Conservation (phyloP, 495 filamentous ascomycete genomes). For the Penicillium simplicissimum region DNA sequence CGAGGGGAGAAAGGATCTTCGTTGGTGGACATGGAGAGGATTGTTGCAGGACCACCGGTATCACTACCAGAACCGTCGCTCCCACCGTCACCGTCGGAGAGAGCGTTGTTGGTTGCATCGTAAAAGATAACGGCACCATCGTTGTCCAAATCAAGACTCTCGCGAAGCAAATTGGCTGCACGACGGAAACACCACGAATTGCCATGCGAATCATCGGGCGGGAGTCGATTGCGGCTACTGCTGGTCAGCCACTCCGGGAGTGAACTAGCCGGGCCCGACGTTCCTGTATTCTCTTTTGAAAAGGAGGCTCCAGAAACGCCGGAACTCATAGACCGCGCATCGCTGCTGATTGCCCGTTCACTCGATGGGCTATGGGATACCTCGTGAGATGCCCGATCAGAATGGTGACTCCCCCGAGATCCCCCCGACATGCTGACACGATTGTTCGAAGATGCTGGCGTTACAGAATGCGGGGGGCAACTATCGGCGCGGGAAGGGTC, state of each 20-base stretch:
- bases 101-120: constrained; percentile 39
- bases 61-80: constrained; percentile 36
- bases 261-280: constrained; percentile 30
- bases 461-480: constrained; percentile 21
- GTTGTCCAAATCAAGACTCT: constrained; percentile 53
- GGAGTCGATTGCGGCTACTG: constrained; percentile 34
- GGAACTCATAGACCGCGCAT: constrained; percentile 35
- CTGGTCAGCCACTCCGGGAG: constrained; percentile 43
- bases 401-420: constrained; percentile 30
- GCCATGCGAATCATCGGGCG: constrained; percentile 41
- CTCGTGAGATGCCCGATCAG: constrained; percentile 26
- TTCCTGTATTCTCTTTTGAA: constrained; percentile 26
- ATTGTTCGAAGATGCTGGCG: constrained; percentile 31
- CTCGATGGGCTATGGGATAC: constrained; percentile 24
- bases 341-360: constrained; percentile 29
- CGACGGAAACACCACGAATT: constrained; percentile 53
- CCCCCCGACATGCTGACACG: constrained; percentile 30
- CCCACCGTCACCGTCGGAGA: constrained; percentile 33
- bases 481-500: constrained; percentile 32
- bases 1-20: constrained; percentile 43
- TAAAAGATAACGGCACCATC: constrained; percentile 58
- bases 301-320: constrained; percentile 29
- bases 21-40: constrained; percentile 40
- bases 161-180: constrained; percentile 58
- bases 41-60: constrained; percentile 32